These are phyloP conservation scores for Phialophora verrucosa DNA, from an alignment of 2,329 filamentous ascomycete genomes.

Conservation along the genomic window DNA sequence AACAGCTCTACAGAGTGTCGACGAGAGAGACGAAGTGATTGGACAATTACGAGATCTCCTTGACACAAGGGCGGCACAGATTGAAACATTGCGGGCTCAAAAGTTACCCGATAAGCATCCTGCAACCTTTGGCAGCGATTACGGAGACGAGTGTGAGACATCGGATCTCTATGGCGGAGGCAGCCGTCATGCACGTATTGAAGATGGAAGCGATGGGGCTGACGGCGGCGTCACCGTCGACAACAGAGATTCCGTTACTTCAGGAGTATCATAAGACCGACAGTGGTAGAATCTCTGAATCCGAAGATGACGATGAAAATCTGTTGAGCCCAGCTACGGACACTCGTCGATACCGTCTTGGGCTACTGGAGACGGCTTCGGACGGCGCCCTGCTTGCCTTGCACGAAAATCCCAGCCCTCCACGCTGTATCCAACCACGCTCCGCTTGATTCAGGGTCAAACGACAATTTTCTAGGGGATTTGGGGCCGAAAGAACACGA, in stretches of 20 bases:
- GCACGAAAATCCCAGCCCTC: background rate
- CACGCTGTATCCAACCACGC: background rate
- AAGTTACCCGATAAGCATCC: background rate
- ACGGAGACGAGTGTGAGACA: background rate
- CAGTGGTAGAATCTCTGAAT: too few relatives aligned
- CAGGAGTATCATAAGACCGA: background rate
- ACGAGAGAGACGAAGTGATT: background rate
- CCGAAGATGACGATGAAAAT: background rate
- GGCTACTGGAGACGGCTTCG: background rate
- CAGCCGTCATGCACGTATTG: background rate
- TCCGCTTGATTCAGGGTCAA: background rate
- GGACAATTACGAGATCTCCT: background rate
- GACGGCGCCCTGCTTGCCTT: background rate
- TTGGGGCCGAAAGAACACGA: background rate
- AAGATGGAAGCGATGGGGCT: background rate
- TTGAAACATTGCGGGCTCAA: background rate
- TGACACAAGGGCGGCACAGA: background rate
- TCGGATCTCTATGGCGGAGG: background rate
- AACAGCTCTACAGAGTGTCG: background rate
- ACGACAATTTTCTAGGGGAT: background rate
- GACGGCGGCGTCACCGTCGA: too few relatives aligned
- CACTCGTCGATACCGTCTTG: conserved; percentile 1
- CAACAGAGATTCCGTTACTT: background rate
- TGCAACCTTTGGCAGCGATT: background rate
- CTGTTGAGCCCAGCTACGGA: background rate